Base-by-base conservation (phyloP, 2,329 filamentous ascomycete genomes). In the Colletotrichum lini region DNA sequence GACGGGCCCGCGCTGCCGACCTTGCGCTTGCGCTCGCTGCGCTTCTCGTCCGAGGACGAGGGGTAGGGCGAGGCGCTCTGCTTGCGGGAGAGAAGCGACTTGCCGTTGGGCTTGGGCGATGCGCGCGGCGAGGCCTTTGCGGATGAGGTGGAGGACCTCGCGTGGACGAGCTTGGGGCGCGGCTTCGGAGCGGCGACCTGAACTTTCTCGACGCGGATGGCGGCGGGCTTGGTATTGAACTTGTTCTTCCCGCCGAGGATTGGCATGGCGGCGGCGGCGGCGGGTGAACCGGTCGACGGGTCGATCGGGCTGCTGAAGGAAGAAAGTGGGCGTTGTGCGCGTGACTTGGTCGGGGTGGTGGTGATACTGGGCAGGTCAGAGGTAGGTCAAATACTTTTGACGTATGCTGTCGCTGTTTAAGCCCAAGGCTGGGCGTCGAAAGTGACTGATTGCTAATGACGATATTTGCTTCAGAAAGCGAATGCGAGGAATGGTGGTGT, bases 121-220 rank as follows among this genome's bases (percentile, higher is more conserved):
- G 81, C 79, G 57, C 80, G 83, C 70, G 78, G 79, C 42, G 79
- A 76, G 26, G 80, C 77, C 23, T 81, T 74, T 40, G 80, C 78
- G 52, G 78, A 80, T 30, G 80, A 80, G 66, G 78, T 77, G 47
- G 82, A 77, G 57, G 78, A 75, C 64, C 77, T 73, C 64, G 75
- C 74, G 63, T 80, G 76, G 60, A 78, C 75, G 42, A 79, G 76
- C 74, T 80, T 83, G 9, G 81, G 79, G 57, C 80, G 81, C 10
- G 81, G 81, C 56, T 82, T 80, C 18, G 80, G 78, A 4, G 77
- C 73, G 58, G 80, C 76, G 76, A 88, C 81, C 64, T 83, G 80
- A 68, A 88, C 85, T 74, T 85, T 86, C 77, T 89, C 86, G 76
- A 87, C 85, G 72, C 86, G 84, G 75, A 88, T 84, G 71, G 83